Base-by-base conservation (phyloP, 305 asterid species). In the Solanum hybrid region DNA sequence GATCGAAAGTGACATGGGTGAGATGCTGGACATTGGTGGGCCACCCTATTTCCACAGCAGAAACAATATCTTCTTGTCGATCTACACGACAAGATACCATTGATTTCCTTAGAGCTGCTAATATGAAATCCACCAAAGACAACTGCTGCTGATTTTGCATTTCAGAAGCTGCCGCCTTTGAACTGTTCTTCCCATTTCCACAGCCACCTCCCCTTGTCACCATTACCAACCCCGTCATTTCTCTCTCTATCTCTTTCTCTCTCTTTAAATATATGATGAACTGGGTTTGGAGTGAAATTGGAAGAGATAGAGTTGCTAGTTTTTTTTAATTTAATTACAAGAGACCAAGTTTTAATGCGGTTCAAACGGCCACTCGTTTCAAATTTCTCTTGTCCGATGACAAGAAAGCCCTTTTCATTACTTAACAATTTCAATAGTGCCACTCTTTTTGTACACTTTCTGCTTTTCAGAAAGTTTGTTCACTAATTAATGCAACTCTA, bases 41-140 rank as follows among this genome's bases (percentile, higher is more conserved):
- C 97, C 96, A 97, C 13, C 99, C 99, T 91, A 97, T 97, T 86
- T 97, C 99, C 99, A 97, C 95, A 93, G 96, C 93, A 31, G 93
- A 91, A 61, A 93, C 94, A 7, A 93, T 96, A 20, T 95, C 97
- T 29, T 95, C 96, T 14, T 91, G 89, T 76, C 94, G 89, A 82
- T 95, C 97, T 78, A 96, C 92, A 12, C 97, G 95, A 93, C 99
- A 97, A 13, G 98, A 95, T 89, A 95, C 97, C 99, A 97, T 95
- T 1, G 99, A 96, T 89, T 96, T 97, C 80, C 98, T 95, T 87
- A 97, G 90, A 87, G 98, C 98, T 4, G 98, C 93, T 70, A 97
- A 6, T 0, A 97, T 91, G 91, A 97, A 92, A 90, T 95, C 97
- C 83, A 97, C 88, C 91, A 97, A 37, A 13, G 98, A 95, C 27